Conservation (phyloP, 805 yeast genomes). For the Starmera pachycereana region DNA sequence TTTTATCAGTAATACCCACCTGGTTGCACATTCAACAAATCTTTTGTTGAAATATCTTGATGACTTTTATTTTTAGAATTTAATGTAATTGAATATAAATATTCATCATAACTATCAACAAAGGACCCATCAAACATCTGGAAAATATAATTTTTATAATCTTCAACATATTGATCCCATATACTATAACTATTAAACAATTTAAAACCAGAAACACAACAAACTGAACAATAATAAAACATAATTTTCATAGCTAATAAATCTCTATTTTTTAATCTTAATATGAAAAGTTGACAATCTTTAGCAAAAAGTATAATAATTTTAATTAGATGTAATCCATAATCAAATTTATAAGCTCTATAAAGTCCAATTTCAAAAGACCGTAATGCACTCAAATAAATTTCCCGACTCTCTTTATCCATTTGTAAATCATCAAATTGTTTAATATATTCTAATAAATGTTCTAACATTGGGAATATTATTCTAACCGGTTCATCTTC, state of each 20-base stretch:
- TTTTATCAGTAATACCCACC: too few relatives aligned
- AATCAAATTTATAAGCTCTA: constrained; percentile 1
- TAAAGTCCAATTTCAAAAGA: constrained; percentile 12
- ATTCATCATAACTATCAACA: constrained; percentile 11
- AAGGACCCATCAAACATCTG: constrained; percentile 6
- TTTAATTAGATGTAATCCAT: constrained; percentile 12
- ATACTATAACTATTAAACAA: constrained; percentile 7
- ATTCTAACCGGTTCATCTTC: constrained; percentile 1
- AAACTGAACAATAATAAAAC: constrained; percentile 10
- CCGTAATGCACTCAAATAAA: constrained; percentile 5
- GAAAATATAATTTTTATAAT: constrained; percentile 3
- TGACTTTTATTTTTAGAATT: too few relatives aligned
- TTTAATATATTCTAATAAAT: constrained; percentile 8
- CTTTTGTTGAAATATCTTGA: too few relatives aligned
- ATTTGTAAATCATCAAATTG: not conserved
- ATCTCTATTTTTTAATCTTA: constrained; percentile 8
- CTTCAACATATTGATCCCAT: constrained; percentile 10
- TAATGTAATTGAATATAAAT: constrained; percentile 5
- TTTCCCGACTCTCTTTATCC: not conserved
- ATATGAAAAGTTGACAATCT: constrained; percentile 2
- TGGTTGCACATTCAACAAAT: too few relatives aligned
- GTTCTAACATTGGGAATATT: constrained; percentile 8
- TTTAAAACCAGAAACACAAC: constrained; percentile 14
- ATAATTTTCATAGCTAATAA: constrained; percentile 14
- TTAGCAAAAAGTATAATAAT: constrained; percentile 5